phyloP scores from a whole-genome alignment of 331 rosid species.

The Quercus phellos region DNA sequence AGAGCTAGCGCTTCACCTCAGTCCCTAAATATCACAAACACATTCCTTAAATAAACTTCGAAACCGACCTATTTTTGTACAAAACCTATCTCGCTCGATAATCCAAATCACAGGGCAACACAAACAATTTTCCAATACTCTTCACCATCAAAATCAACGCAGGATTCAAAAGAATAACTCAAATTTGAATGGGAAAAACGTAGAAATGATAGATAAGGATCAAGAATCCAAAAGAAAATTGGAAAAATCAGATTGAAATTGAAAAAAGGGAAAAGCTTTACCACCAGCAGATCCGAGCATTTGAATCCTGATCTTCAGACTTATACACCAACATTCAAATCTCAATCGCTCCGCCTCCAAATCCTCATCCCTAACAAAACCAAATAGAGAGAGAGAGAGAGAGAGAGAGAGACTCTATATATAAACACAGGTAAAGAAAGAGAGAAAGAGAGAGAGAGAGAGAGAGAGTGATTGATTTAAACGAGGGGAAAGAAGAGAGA shows the following conservation, averaged over 20 bases:
- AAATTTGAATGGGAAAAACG: slow-evolving; percentile 3
- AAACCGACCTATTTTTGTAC: neutral
- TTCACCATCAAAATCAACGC: neutral
- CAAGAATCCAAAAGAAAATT: neutral
- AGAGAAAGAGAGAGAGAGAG: neutral
- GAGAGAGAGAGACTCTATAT: neutral
- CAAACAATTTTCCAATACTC: neutral
- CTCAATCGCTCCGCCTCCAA: slow-evolving; percentile 34
- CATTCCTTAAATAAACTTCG: neutral
- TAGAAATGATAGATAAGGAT: slow-evolving; percentile 8
- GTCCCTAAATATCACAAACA: slow-evolving; percentile 25
- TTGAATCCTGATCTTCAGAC: slow-evolving; percentile 29
- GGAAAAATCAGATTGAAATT: neutral
- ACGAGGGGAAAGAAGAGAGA: slow-evolving; percentile 15
- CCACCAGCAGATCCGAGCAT: slow-evolving; percentile 84
- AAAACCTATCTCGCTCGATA: neutral
- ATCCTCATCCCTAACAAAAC: slow-evolving; percentile 3
- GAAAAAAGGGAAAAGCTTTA: slow-evolving; percentile 24
- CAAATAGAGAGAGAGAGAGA: neutral
- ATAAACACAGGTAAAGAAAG: neutral
- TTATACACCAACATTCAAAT: slow-evolving; percentile 40
- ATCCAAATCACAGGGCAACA: neutral
- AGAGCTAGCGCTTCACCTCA: slow-evolving; percentile 18
- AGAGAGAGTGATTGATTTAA: slow-evolving; percentile 24
- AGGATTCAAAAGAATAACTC: neutral